Evolutionary conservation across 345 rosid species (phyloP).

Genomic region (Carallia brachiata): DNA sequence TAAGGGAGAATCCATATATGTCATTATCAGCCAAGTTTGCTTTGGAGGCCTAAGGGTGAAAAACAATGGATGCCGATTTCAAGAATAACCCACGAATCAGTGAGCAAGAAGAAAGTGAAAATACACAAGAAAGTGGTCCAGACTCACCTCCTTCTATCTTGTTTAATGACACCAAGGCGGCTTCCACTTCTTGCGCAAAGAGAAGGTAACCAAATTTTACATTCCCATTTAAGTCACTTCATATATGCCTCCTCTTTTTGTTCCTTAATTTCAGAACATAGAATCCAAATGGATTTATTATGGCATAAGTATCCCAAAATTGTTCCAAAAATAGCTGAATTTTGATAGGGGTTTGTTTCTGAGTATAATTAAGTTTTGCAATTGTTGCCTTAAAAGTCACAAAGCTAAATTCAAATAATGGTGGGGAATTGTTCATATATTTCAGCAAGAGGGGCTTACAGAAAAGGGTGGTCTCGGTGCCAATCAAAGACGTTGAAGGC

Average conservation of each 20-base stretch:
- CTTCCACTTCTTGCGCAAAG: slow-evolving; percentile 50
- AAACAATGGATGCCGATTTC: slow-evolving; percentile 40
- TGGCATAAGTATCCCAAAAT: no score
- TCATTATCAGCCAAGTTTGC: no score
- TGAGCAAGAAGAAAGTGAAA: slow-evolving; percentile 48
- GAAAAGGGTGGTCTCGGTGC: slow-evolving; percentile 77
- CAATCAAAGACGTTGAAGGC: slow-evolving; percentile 80
- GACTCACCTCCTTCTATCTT: slow-evolving; percentile 56
- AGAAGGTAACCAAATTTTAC: slow-evolving; percentile 45
- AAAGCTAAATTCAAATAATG: no score
- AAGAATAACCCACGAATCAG: slow-evolving; percentile 20
- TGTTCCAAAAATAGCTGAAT: no score
- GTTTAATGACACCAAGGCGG: slow-evolving; percentile 43
- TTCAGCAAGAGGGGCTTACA: slow-evolving; percentile 59
- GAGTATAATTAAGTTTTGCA: neutral
- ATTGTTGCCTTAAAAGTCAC: neutral
- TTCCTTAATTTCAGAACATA: no score
- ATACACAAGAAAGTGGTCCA: slow-evolving; percentile 44
- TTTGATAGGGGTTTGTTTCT: neutral
- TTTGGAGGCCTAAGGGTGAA: neutral
- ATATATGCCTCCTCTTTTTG: neutral
- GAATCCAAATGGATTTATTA: no score
- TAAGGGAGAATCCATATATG: slow-evolving; percentile 7
- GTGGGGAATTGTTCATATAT: neutral
- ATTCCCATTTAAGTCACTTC: neutral